Percentiles rank a stretch among this genome's conserved stretches.
phyloP scores from a whole-genome alignment of 176 grass and related monocot species.

The Dactylis glomerata region DNA sequence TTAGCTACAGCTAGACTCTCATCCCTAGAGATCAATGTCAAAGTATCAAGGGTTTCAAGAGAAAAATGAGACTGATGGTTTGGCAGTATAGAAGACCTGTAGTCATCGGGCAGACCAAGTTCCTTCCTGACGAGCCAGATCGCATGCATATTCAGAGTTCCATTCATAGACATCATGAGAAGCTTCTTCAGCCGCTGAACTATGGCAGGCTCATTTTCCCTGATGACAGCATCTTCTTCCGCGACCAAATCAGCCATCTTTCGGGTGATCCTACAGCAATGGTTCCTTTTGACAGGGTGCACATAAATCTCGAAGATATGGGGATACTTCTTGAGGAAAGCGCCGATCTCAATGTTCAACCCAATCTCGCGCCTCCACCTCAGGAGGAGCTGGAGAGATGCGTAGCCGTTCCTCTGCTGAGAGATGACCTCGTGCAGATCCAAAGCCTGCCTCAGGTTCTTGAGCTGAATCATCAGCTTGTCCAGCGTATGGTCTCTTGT shows the following conservation, averaged over 20 bases:
- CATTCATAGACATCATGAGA: constrained; percentile 40
- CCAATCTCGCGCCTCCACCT: constrained; percentile 53
- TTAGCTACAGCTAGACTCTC: constrained; percentile 43
- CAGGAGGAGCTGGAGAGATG: constrained; percentile 57
- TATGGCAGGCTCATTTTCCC: constrained; percentile 27
- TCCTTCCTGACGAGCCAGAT: constrained; percentile 57
- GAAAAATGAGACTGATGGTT: constrained; percentile 34
- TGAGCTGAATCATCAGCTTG: constrained; percentile 57
- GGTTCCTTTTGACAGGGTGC: constrained; percentile 49
- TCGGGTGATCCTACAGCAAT: constrained; percentile 47
- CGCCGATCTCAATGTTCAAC: constrained; percentile 46
- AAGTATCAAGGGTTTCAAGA: constrained; percentile 37
- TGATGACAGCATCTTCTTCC: constrained; percentile 44
- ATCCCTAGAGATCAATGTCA: constrained; percentile 37
- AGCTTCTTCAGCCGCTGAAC: constrained; percentile 59
- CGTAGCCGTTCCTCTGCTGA: constrained; percentile 53
- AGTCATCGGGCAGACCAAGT: constrained; percentile 58
- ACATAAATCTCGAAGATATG: constrained; percentile 51
- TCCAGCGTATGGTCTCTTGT: constrained; percentile 62
- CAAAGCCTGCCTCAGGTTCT: constrained; percentile 48
- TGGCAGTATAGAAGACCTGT: constrained; percentile 43
- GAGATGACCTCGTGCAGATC: constrained; percentile 45
- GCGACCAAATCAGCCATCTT: constrained; percentile 49
- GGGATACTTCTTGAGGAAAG: constrained; percentile 62
- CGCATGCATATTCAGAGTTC: constrained; percentile 42